phyloP scores from a whole-genome alignment of 2,329 filamentous ascomycete species.

The Claviceps spartinae region DNA sequence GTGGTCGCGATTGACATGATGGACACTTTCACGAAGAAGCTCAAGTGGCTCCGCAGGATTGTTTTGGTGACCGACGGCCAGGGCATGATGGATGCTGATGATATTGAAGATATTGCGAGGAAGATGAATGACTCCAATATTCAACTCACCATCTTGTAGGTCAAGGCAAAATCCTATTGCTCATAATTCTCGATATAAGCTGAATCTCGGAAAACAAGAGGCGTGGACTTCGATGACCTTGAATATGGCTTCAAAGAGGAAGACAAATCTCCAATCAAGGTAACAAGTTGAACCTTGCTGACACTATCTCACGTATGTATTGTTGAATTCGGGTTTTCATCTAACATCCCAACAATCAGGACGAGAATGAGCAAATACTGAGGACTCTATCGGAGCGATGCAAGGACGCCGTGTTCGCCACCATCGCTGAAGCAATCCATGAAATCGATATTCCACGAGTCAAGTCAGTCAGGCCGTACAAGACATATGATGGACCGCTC shows the following conservation, averaged over 20 bases:
- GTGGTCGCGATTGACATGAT: conserved; percentile 85
- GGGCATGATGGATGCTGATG: conserved; percentile 58
- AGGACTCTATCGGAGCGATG: conserved; percentile 53
- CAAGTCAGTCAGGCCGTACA: conserved; percentile 62
- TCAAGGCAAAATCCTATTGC: conserved; percentile 9
- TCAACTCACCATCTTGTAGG: conserved; percentile 65
- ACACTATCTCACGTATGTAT: neutral
- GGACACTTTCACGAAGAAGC: conserved; percentile 58
- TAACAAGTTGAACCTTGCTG: conserved; percentile 15
- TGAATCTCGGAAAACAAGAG: conserved; percentile 32
- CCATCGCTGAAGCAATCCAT: conserved; percentile 70
- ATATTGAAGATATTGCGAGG: conserved; percentile 51
- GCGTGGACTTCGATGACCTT: conserved; percentile 83
- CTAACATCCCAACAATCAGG: conserved; percentile 12
- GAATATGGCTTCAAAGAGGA: conserved; percentile 91
- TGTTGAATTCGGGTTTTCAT: neutral
- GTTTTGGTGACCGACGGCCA: conserved; percentile 75
- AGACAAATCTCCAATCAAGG: conserved; percentile 61
- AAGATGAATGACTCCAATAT: conserved; percentile 69
- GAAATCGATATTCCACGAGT: conserved; percentile 65
- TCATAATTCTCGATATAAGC: neutral
- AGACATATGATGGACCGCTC: conserved; percentile 66
- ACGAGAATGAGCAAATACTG: conserved; percentile 57
- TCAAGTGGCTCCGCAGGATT: conserved; percentile 71
- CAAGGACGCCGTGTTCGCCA: conserved; percentile 59